phyloP scores from a whole-genome alignment of 345 rosid species.

The Syzygium oleosum region DNA sequence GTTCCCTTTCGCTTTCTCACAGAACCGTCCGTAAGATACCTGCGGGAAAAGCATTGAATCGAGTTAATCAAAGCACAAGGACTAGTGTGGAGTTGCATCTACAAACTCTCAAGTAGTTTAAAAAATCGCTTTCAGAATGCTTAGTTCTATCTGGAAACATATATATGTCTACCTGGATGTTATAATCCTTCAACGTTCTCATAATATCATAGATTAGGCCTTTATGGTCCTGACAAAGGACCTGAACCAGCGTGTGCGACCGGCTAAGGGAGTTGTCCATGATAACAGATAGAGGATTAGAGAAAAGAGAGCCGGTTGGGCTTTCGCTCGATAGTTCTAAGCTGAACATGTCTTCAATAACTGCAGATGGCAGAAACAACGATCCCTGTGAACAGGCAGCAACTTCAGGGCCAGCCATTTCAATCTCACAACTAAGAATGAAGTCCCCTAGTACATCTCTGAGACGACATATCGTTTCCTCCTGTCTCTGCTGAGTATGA shows the following conservation, averaged over 20 bases:
- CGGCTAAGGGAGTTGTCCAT: constrained; percentile 55
- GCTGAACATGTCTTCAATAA: constrained; percentile 39
- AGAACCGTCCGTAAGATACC: constrained; percentile 62
- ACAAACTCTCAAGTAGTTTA: background rate
- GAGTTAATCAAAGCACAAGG: background rate
- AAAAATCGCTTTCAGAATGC: background rate
- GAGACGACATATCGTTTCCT: constrained; percentile 28
- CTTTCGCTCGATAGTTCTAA: constrained; percentile 27
- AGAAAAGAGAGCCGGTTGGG: constrained; percentile 25
- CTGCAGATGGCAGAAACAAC: constrained; percentile 44
- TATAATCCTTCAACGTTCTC: constrained; percentile 63
- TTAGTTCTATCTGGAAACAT: background rate
- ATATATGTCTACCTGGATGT: constrained; percentile 36
- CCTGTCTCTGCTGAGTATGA: constrained; percentile 35
- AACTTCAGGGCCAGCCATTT: constrained; percentile 36
- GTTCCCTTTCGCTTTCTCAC: constrained; percentile 23
- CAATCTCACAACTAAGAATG: constrained; percentile 59
- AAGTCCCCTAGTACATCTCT: constrained; percentile 33
- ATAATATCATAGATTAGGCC: constrained; percentile 62
- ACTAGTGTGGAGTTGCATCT: background rate
- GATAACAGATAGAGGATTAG: constrained; percentile 21
- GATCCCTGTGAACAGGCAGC: constrained; percentile 51
- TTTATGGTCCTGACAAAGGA: constrained; percentile 59
- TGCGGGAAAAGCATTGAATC: constrained; percentile 1
- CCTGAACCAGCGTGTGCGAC: constrained; percentile 45